phyloP scores from a whole-genome alignment of 1,284 basidiomycete species.

The Schizopora paradoxa region DNA sequence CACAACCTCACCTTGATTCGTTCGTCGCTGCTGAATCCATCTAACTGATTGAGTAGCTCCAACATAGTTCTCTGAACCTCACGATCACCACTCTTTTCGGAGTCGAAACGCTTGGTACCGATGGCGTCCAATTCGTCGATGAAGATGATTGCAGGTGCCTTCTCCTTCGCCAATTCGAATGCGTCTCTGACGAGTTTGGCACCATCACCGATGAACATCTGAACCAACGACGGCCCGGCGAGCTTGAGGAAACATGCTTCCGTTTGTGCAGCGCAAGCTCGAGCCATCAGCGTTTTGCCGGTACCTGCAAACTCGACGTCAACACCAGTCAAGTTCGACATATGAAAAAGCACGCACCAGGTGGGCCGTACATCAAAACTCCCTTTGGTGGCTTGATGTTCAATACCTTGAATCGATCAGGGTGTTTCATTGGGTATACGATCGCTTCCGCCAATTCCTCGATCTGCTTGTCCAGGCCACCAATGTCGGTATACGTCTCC shows the following conservation, averaged over 20 bases:
- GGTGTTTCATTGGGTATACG: conserved; percentile 77
- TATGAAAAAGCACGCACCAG: conserved; percentile 36
- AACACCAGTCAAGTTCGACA: background rate
- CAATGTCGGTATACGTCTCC: conserved; percentile 76
- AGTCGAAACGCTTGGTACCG: conserved; percentile 79
- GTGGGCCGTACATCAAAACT: conserved; percentile 76
- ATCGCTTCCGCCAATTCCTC: conserved; percentile 79
- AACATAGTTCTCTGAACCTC: conserved; percentile 81
- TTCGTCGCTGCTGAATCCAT: conserved; percentile 83
- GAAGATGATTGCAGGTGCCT: conserved; percentile 76
- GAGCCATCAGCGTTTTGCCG: conserved; percentile 73
- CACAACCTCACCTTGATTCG: conserved; percentile 78
- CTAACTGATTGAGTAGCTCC: conserved; percentile 74
- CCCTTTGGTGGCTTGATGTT: conserved; percentile 81
- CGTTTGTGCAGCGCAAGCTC: conserved; percentile 79
- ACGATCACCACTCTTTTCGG: conserved; percentile 72
- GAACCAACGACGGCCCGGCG: conserved; percentile 72
- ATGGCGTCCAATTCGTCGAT: conserved; percentile 81
- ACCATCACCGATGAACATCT: conserved; percentile 83
- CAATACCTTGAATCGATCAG: conserved; percentile 76
- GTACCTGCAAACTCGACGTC: conserved; percentile 55
- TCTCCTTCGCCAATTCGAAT: conserved; percentile 74
- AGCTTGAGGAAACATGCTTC: conserved; percentile 79
- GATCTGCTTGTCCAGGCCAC: conserved; percentile 78
- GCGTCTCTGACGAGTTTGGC: conserved; percentile 77